Conservation (phyloP, 2,329 filamentous ascomycete species). For the Beauveria australis region DNA sequence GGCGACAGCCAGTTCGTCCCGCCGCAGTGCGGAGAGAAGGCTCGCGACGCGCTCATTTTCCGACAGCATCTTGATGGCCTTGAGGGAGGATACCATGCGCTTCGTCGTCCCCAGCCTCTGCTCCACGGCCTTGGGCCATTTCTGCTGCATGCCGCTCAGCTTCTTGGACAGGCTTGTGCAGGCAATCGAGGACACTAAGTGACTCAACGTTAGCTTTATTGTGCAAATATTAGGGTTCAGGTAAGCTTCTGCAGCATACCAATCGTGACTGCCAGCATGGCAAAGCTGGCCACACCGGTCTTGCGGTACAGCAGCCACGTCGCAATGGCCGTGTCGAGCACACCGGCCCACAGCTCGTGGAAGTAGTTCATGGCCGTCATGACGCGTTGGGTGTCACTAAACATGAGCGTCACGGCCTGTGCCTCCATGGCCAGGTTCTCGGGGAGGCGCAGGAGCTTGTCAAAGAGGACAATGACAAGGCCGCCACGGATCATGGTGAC, state of each 20-base stretch:
- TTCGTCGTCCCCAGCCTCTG: not conserved
- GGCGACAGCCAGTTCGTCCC: not conserved
- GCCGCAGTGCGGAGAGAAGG: not conserved
- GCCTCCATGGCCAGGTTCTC: not conserved
- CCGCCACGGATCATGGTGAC: conserved; percentile 3
- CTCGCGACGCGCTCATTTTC: not conserved
- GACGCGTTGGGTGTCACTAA: not conserved
- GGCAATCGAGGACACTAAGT: not conserved
- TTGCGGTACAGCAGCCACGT: conserved; percentile 1
- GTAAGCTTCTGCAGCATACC: not conserved
- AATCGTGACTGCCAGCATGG: not conserved
- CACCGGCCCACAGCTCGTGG: conserved; percentile 1
- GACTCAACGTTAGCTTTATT: not conserved
- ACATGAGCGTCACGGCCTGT: conserved; percentile 1
- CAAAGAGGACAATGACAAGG: not conserved
- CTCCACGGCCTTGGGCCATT: not conserved
- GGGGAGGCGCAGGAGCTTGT: not conserved
- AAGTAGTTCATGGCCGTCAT: conserved; percentile 6
- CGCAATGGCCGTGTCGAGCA: not conserved
- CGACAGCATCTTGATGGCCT: conserved; percentile 2
- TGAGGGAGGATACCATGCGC: not conserved
- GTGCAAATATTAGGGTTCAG: not conserved
- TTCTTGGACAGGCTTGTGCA: not conserved
- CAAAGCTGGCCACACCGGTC: not conserved
- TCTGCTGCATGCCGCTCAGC: not conserved